Conservation (phyloP, 176 grass and related monocot genomes). For the Calamus simplicifolius region DNA sequence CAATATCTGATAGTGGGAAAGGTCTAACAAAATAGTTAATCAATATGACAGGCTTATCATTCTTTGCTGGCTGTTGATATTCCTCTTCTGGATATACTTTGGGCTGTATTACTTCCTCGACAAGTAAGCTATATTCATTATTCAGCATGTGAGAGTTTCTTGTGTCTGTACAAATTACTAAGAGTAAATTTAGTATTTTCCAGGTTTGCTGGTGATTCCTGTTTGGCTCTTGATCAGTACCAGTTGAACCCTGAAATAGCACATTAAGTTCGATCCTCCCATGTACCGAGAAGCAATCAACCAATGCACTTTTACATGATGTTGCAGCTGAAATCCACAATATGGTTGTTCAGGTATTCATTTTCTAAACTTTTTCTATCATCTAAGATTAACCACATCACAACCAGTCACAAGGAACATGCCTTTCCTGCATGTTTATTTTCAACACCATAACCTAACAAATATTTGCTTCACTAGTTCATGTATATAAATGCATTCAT, state of each 20-base stretch:
- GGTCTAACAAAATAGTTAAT: no score
- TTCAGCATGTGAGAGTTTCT: not conserved
- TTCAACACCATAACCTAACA: no score
- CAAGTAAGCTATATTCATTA: conserved; percentile 31
- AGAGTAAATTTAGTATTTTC: no score
- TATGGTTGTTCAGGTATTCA: conserved; percentile 59
- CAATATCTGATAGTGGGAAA: no score
- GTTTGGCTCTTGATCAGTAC: conserved; percentile 63
- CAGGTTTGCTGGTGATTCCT: conserved; percentile 72
- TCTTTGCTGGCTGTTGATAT: conserved; percentile 65
- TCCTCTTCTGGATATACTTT: conserved; percentile 72
- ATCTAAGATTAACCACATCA: no score
- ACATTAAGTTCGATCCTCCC: conserved; percentile 72
- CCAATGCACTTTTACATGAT: conserved; percentile 39
- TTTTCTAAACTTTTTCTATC: no score
- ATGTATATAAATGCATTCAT: no score
- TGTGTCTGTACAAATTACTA: not conserved
- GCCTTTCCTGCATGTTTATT: no score
- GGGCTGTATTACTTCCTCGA: conserved; percentile 82
- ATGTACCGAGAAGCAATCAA: conserved; percentile 41
- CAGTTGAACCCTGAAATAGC: conserved; percentile 70
- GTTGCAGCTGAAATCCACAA: conserved; percentile 59
- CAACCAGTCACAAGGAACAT: no score
- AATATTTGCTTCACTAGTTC: no score
- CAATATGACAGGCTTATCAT: conserved; percentile 43